Base-by-base conservation (phyloP, 1,284 basidiomycete genomes). In the Apiotrichum sp. region DNA sequence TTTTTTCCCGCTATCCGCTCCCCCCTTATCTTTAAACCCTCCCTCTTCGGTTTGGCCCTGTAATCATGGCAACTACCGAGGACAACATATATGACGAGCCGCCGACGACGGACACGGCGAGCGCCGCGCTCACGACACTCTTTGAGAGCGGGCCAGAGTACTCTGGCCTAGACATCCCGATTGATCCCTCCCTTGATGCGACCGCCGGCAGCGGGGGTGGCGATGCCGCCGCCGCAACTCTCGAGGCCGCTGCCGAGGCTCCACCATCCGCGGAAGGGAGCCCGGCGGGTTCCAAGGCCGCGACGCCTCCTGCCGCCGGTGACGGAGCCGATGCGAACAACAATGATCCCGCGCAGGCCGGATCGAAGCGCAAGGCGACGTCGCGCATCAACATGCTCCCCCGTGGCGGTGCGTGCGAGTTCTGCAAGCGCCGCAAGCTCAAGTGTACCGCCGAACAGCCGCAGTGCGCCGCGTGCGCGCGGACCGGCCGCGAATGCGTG, bases 351-450 rank as follows among this genome's bases (percentile, higher is more conserved):
- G 36, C 16, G n/a, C 42, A 31, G 3, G 9, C 40, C 11, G 10
- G n/a, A 13, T 8, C 39, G 29, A 74, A 73, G 55, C 65, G 70
- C 7, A 68, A 68, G 52, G 68, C 69, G 7, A 71, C 72, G 4
- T 66, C 65, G 13, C 58, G 72, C 33, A 64, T 65, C 42, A 67
- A 71, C 59, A 74, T 74, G 72, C 62, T 74, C 5, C 62, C 71
- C 7, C 65, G 74, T 46, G 74, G 74, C 7, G 72, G 66, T 6
- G 73, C 75, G 4, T 76, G 73, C 59, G 75, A 77, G 57, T 77
- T 74, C 50, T 77, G 75, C 59, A 77, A 77, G 55, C 62, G 67
- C n/a, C 65, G 75, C 16, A 77, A 76, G 52, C 58, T 77, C 38
- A 70, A 72, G 56, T 77, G 75, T 53, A 66, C 71, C 2, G 75